Base-by-base conservation (phyloP, 805 yeast species). In the Myxozyma monticola region DNA sequence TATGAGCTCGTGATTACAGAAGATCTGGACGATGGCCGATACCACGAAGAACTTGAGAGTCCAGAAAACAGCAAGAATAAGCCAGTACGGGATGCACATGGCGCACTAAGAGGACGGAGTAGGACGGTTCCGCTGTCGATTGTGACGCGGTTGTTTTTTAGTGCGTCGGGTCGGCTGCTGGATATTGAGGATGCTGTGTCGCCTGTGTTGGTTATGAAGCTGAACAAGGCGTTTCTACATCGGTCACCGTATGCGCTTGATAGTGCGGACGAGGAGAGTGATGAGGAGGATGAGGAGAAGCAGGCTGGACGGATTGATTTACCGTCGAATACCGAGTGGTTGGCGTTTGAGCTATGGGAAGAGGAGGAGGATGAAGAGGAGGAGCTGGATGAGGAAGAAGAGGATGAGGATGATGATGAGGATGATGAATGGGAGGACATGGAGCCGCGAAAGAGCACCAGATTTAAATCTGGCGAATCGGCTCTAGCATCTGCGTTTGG, bases 161-260 rank as follows among this genome's bases (percentile, higher is more conserved):
- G 83, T 52, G 85, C 85, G 2, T 81, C 88, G 4, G 91, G 90
- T 0, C 75, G 75, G 47, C 65, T 85, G 17, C 71, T 85, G 24
- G 78, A 77, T 42, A 66, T 86, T 14, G 85, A 83, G 35, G 86
- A 81, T 37, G 72, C 79, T 35, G 73, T 74, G 38, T 68, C 80
- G 0, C 88, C 93, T 0, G 91, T 85, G 0, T 68, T 85, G 45
- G 82, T 85, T 1, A 62, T 85, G 30, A 86, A 85, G 59, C 62
- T 69, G 22, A 68, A 69, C 43, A 51, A 59, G 2, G 58, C 60
- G 2, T 58, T 68, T 17, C 54, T 53, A 29, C 42, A 48, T 21
- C 38, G 43, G 9, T 49, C 49, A 6, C 46, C 52, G 15, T 45
- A 43, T 18, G 22, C 9, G 20, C 41, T 47, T 45, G 31, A 42